Conservation (phyloP, 2,329 filamentous ascomycete species). For the Fonsecaea pugnacius region DNA sequence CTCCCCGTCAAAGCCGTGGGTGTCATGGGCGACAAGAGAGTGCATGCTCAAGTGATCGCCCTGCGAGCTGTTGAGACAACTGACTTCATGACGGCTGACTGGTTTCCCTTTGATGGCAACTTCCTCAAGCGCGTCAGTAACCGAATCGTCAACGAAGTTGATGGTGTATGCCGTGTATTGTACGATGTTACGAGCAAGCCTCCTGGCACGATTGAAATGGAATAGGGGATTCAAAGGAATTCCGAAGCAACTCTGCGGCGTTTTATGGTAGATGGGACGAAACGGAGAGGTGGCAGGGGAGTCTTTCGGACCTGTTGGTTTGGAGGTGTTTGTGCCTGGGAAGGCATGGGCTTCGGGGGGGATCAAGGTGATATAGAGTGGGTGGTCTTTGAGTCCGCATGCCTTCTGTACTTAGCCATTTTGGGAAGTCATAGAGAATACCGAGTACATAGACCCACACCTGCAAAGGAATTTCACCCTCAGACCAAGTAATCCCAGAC, state of each 20-base stretch:
- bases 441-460: neutral
- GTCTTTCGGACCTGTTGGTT: neutral
- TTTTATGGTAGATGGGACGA: neutral
- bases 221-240: slow-evolving; percentile 50
- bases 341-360: neutral
- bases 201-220: slow-evolving; percentile 74
- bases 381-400: neutral
- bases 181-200: slow-evolving; percentile 65
- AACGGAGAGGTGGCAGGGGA: neutral
- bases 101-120: slow-evolving; percentile 66
- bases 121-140: slow-evolving; percentile 69
- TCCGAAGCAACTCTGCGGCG: neutral
- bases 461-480: slow-evolving; percentile 12
- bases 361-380: neutral
- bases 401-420: neutral
- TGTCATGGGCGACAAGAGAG: slow-evolving; percentile 71
- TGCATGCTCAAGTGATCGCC: slow-evolving; percentile 66
- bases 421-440: neutral
- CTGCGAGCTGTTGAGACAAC: slow-evolving; percentile 65
- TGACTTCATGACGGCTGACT: slow-evolving; percentile 77
- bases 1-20: slow-evolving; percentile 68
- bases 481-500: neutral
- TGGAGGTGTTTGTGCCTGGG: neutral
- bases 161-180: slow-evolving; percentile 71
- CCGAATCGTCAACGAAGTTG: slow-evolving; percentile 75